Conservation (phyloP, 2,329 filamentous ascomycete genomes). For the Lasiodiplodia hormozganensis region DNA sequence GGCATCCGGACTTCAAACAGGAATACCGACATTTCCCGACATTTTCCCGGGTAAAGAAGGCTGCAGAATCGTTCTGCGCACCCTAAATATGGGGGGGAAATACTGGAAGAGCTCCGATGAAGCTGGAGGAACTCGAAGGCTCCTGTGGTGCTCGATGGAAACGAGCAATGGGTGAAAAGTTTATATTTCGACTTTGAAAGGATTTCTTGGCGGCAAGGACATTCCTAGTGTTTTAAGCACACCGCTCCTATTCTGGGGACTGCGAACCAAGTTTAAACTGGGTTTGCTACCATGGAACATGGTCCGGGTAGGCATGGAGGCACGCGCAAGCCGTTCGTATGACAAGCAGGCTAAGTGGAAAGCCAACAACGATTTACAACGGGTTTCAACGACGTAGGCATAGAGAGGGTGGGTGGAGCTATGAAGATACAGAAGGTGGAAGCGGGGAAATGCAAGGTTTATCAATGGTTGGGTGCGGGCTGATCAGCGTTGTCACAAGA, state of each 20-base stretch:
- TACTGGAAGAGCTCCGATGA: background rate
- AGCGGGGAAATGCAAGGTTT: background rate
- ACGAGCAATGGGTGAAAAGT: accelerated
- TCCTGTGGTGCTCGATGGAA: background rate
- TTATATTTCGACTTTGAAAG: background rate
- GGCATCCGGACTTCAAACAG: background rate
- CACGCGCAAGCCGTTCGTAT: background rate
- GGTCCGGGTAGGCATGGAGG: background rate
- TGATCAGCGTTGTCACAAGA: slow-evolving; percentile 4
- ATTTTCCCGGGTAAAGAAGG: background rate
- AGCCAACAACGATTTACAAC: background rate
- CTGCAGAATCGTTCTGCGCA: background rate
- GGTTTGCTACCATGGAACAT: background rate
- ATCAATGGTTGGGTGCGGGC: background rate
- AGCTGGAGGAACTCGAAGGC: background rate
- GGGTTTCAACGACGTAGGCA: background rate
- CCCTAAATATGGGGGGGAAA: background rate
- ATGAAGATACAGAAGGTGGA: background rate
- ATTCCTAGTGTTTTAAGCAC: background rate
- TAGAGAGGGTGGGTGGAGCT: background rate
- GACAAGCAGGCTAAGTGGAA: background rate
- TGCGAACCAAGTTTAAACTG: background rate
- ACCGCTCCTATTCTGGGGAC: background rate
- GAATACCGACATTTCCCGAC: background rate
- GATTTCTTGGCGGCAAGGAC: background rate